Conservation (phyloP, 768 basidiomycete species). For the Phaeotremella fagi region DNA sequence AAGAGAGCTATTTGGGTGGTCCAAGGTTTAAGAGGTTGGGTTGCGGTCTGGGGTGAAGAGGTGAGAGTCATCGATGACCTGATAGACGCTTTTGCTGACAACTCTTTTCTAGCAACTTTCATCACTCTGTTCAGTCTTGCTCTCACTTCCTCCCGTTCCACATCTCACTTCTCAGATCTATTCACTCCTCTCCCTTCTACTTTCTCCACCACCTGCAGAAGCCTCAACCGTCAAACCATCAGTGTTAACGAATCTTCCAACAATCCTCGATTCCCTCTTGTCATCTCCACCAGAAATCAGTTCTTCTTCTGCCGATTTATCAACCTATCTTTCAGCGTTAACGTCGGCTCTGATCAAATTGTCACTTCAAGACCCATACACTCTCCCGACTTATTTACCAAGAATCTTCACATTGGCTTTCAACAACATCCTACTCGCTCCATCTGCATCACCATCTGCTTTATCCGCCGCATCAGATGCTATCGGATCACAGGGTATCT, state of each 20-base stretch:
- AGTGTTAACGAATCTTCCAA: conserved; percentile 42
- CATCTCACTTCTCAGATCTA: conserved; percentile 87
- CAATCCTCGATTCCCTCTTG: conserved; percentile 45
- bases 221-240: conserved; percentile 25
- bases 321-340: conserved; percentile 44
- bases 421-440: conserved; percentile 37
- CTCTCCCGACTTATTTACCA: conserved; percentile 35
- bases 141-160: conserved; percentile 76
- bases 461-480: conserved; percentile 41
- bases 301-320: conserved; percentile 31
- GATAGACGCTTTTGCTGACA: neutral
- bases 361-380: conserved; percentile 36
- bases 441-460: conserved; percentile 24
- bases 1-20: conserved; percentile 59
- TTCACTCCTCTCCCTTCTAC: conserved; percentile 75
- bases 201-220: conserved; percentile 50
- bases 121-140: conserved; percentile 63
- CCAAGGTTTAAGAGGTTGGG: conserved; percentile 57
- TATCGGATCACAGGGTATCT: conserved; percentile 46
- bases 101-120: conserved; percentile 59
- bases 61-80: conserved; percentile 53
- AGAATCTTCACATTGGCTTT: conserved; percentile 45
- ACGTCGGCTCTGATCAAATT: conserved; percentile 45
- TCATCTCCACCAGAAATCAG: conserved; percentile 39
- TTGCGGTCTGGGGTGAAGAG: conserved; percentile 55